These are phyloP conservation scores for Castanopsis chinensis DNA, from an alignment of 306 rosid species.

Conservation along the genomic window DNA sequence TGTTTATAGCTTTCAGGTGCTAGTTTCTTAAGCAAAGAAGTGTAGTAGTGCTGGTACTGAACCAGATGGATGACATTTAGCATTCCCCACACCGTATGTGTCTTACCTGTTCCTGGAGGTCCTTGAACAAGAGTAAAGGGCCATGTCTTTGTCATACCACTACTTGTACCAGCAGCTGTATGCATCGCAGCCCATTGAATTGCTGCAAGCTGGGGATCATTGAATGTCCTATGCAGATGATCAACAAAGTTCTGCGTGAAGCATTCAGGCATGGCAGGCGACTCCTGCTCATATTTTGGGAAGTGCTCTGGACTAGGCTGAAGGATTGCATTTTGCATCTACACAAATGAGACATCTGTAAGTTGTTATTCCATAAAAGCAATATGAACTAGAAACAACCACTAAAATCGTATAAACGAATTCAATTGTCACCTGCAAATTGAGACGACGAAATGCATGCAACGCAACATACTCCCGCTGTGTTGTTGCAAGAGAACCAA, in stretches of 20 bases:
- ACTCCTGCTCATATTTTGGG: slow-evolving; percentile 90
- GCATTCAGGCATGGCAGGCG: slow-evolving; percentile 96
- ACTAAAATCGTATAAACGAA: slow-evolving; percentile 2
- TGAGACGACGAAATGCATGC: slow-evolving; percentile 97
- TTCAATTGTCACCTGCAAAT: slow-evolving; percentile 63
- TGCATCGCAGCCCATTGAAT: slow-evolving; percentile 98
- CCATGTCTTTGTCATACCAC: slow-evolving; percentile 82
- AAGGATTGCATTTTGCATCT: slow-evolving; percentile 99
- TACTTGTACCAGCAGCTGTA: slow-evolving; percentile 98
- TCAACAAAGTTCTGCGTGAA: slow-evolving; percentile 86
- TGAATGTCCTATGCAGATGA: slow-evolving; percentile 80
- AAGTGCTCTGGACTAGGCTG: slow-evolving; percentile 96
- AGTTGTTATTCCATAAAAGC: slow-evolving; percentile 7
- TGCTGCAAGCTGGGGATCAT: slow-evolving; percentile 92
- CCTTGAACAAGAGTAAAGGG: slow-evolving; percentile 99
- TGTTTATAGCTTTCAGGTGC: slow-evolving; percentile 99
- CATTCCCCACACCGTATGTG: slow-evolving; percentile 99
- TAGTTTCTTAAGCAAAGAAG: slow-evolving; percentile 91
- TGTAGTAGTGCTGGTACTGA: slow-evolving; percentile 96
- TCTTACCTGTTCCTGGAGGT: slow-evolving; percentile 99
- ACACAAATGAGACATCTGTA: slow-evolving; percentile 24
- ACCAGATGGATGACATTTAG: slow-evolving; percentile 97
- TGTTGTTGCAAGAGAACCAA: slow-evolving; percentile 98
- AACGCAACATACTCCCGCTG: slow-evolving; percentile 93
- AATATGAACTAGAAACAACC: slow-evolving; percentile 8